phyloP scores from a whole-genome alignment of 2,329 filamentous ascomycete species.

The Septoria petroselini region DNA sequence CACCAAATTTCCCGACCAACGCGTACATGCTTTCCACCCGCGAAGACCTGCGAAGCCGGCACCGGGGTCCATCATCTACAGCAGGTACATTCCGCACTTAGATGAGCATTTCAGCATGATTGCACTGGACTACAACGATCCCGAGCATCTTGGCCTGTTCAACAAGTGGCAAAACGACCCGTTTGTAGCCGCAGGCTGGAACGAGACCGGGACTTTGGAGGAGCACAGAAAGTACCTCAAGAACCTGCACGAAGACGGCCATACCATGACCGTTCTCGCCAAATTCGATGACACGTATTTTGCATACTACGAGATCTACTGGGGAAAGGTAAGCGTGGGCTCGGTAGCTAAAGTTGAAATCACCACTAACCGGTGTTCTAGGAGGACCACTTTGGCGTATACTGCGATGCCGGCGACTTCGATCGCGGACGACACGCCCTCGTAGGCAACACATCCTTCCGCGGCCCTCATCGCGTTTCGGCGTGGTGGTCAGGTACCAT shows the following conservation, averaged over 20 bases:
- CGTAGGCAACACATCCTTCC: conserved; percentile 55
- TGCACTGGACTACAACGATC: conserved; percentile 64
- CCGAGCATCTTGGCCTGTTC: conserved; percentile 66
- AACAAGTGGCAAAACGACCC: conserved; percentile 82
- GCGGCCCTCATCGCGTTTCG: conserved; percentile 55
- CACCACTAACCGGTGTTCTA: background rate
- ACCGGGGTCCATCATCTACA: conserved; percentile 70
- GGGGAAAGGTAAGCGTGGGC: conserved; percentile 55
- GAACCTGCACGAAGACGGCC: conserved; percentile 66
- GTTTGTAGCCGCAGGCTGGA: conserved; percentile 75
- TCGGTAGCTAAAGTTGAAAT: background rate
- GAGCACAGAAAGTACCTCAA: conserved; percentile 70
- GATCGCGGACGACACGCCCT: conserved; percentile 61
- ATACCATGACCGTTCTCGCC: conserved; percentile 67
- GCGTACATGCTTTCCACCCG: conserved; percentile 64
- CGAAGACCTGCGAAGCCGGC: conserved; percentile 68
- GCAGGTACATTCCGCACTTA: conserved; percentile 72
- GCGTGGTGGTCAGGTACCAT: conserved; percentile 59
- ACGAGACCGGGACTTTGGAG: conserved; percentile 71
- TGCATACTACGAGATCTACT: conserved; percentile 78
- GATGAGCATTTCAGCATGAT: conserved; percentile 74
- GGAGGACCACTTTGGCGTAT: conserved; percentile 58
- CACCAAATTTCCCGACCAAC: conserved; percentile 47
- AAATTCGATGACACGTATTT: conserved; percentile 69
- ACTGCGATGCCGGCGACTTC: conserved; percentile 55